Percentiles rank a stretch among this genome's conserved stretches.
Conservation (phyloP, 805 yeast genomes). For the Wickerhamiella occidentalis region DNA sequence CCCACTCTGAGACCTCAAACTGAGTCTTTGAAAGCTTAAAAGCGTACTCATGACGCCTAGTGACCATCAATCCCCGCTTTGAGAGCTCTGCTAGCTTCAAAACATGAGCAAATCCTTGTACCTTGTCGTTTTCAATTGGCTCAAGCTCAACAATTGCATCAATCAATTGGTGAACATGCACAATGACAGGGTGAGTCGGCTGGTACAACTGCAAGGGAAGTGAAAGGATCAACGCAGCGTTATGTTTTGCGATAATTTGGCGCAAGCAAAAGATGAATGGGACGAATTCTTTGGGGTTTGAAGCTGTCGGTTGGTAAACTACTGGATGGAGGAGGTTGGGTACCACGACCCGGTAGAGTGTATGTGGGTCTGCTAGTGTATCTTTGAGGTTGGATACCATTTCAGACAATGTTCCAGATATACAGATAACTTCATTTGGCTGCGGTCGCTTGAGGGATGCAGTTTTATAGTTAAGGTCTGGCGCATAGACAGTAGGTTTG, state of each 20-base stretch:
- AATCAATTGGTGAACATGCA: conserved; percentile 44
- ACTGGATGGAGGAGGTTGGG: conserved; percentile 79
- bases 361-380: conserved; percentile 19
- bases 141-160: conserved; percentile 65
- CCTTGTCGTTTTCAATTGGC: conserved; percentile 60
- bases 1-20: conserved; percentile 87
- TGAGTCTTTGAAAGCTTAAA: conserved; percentile 72
- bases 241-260: conserved; percentile 39
- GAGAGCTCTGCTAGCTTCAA: conserved; percentile 59
- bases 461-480: conserved; percentile 16
- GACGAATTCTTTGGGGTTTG: conserved; percentile 38
- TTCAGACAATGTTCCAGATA: conserved; percentile 2
- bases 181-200: conserved; percentile 36
- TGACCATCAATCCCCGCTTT: conserved; percentile 70
- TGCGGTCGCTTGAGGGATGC: conserved; percentile 18
- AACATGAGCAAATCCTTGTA: conserved; percentile 73
- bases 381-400: background rate
- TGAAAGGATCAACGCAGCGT: conserved; percentile 42
- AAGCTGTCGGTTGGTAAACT: conserved; percentile 42
- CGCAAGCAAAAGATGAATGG: conserved; percentile 53
- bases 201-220: conserved; percentile 57
- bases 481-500: conserved; percentile 21
- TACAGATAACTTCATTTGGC: conserved; percentile 4
- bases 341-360: conserved; percentile 50
- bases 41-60: conserved; percentile 63